phyloP scores from a whole-genome alignment of 2,329 filamentous ascomycete species.

The Fusarium sp. region DNA sequence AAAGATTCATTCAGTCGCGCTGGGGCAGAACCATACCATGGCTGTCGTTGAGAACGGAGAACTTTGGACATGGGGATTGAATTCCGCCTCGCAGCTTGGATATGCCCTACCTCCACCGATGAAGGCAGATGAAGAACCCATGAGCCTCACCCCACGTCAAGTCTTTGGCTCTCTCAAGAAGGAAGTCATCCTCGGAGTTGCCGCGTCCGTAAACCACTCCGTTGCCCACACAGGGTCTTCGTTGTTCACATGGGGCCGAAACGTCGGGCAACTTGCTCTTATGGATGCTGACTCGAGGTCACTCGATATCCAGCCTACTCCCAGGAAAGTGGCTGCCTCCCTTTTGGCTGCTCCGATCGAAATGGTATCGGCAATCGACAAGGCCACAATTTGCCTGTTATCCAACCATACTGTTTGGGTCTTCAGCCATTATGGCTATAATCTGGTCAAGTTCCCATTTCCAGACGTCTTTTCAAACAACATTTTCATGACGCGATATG shows the following conservation, averaged over 20 bases:
- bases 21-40: slow-evolving; percentile 93
- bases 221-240: slow-evolving; percentile 87
- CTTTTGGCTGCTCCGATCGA: slow-evolving; percentile 77
- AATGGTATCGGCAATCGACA: slow-evolving; percentile 89
- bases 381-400: slow-evolving; percentile 87
- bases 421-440: slow-evolving; percentile 96
- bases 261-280: slow-evolving; percentile 91
- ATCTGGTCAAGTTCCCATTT: slow-evolving; percentile 87
- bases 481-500: slow-evolving; percentile 74
- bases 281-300: slow-evolving; percentile 96
- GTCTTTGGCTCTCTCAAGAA: slow-evolving; percentile 94
- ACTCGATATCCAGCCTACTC: slow-evolving; percentile 84
- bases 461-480: slow-evolving; percentile 79
- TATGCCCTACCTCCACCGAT: slow-evolving; percentile 79
- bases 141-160: slow-evolving; percentile 85
- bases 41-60: slow-evolving; percentile 90
- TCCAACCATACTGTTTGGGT: slow-evolving; percentile 92
- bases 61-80: slow-evolving; percentile 95
- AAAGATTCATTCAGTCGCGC: slow-evolving; percentile 81
- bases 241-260: slow-evolving; percentile 95
- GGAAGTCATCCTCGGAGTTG: slow-evolving; percentile 84
- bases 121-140: slow-evolving; percentile 84
- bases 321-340: slow-evolving; percentile 90
- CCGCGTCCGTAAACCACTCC: slow-evolving; percentile 92
- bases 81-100: slow-evolving; percentile 87